phyloP scores from a whole-genome alignment of 225 moss, liverwort and hornwort genomes.

The Pleurozium schreberi region DNA sequence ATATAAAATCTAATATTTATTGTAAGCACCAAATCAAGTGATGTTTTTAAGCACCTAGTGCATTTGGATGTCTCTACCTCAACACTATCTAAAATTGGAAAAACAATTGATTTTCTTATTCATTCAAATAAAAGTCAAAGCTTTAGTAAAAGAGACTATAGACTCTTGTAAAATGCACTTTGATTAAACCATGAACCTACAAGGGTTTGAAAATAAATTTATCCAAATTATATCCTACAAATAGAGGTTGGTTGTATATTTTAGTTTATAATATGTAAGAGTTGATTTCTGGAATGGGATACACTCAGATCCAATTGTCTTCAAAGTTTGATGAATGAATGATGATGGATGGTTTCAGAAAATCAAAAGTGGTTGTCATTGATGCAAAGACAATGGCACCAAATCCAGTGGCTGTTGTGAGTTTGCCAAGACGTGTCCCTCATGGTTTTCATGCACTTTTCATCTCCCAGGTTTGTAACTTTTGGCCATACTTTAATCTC shows the following conservation, averaged over 20 bases:
- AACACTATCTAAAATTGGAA: not conserved
- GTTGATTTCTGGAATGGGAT: fast-evolving
- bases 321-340: not conserved
- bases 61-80: fast-evolving
- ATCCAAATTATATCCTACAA: fast-evolving
- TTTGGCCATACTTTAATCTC: no score
- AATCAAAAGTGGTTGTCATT: not conserved
- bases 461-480: not conserved
- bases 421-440: not conserved
- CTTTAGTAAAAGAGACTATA: no score
- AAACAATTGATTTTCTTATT: not conserved
- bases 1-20: fast-evolving
- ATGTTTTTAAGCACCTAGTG: fast-evolving
- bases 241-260: fast-evolving
- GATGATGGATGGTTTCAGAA: not conserved
- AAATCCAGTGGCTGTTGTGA: not conserved
- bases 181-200: not conserved
- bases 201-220: not conserved
- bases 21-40: not conserved
- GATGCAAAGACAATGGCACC: not conserved
- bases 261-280: not conserved
- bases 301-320: not conserved
- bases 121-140: no score
- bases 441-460: not conserved
- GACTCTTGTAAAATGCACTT: not conserved